Base-by-base conservation (phyloP, 1,284 basidiomycete species). In the Hypsizygus ulmarius region DNA sequence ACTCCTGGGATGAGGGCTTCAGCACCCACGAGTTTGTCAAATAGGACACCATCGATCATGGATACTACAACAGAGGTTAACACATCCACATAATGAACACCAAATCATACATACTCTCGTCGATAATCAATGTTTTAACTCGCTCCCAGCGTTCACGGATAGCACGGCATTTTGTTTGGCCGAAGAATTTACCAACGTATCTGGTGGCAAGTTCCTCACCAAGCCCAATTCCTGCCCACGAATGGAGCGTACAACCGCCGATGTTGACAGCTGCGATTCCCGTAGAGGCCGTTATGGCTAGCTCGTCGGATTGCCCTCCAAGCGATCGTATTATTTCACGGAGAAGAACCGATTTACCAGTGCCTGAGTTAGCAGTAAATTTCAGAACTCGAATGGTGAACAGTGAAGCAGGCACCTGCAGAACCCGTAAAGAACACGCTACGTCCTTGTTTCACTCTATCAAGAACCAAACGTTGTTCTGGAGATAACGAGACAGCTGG, bases 241-340 rank as follows among this genome's bases (percentile, higher is more conserved):
- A 93, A 66, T 97, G 94, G 14, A 97, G 72, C 0, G 94, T 97
- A 19, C 83, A 77, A 34, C 94, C 93, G 5, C 69, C 93, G 47
- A 97, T 91, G 59, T 95, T 94, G 65, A 91, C 89, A 5, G 88
- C 90, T 0, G 94, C 93, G 54, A 97, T 94, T 41, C 94, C 84
- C 3, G 94, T 97, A 5, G 90, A 91, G 5, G 94, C 94, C 1
- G 93, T 97, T 43, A 97, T 81, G 2, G 87, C 93, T 5, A 96
- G 78, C 0, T 76, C 76, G 47, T 85, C 80, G 0, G 37, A 58
- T 48, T 56, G 74, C 63, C 56, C 69, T 70, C 51, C 68, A 45
- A 92, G 68, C 8, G 74, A 67, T 14, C 43, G 34, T 68, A 97
- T 95, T 54, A 97, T 93, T 63, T 92, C 89, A 7, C 90, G 81